Evolutionary conservation across 2,329 filamentous ascomycete species (phyloP), one percentile per base, ranked within the genome.

Genomic region (Dactylellina leptospora): DNA sequence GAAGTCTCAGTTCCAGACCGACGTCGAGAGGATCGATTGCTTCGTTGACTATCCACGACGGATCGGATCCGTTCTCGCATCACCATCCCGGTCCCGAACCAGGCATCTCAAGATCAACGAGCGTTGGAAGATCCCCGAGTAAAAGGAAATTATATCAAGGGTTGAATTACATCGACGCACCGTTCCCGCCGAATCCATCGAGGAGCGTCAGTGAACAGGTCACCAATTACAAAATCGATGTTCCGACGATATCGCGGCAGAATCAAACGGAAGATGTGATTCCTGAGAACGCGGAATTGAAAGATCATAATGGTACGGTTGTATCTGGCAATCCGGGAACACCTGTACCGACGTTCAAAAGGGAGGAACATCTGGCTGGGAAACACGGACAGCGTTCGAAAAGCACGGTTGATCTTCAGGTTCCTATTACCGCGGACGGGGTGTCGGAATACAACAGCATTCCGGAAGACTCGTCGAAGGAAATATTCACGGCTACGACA

Each of bases 401-500:
- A 73, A 61, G 76, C 75, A 54, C 77, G 77, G 33, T 78, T 78
- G 62, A 77, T 77, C 27, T 72, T n/a, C 79, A 79, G 96, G 91
- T 0, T 92, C 93, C 27, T 92, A 92, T 5, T 88, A 90, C 4
- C 95, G 90, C 78, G 90, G 91, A 68, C 82, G 83, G 51, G 62
- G 62, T 48, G 58, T 75, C 33, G 71, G 75, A 48, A 50, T 74
- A 53, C 74, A 73, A 83, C 84, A 62, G 78, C 79, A 60, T 77
- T 80, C 16, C 83, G 82, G 75, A 81, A 80, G 38, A 75, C 81
- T 2, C 75, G 79, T 50, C 51, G 13, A 48, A 33, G 63, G 88
- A 92, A 75, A 87, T 87, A 74, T 95, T 92, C 77, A 84, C 90
- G 76, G 89, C 91, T 25, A 83, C 82, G 74, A 88, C 86, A 1